These are phyloP conservation scores for Exophiala phaeomuriformis DNA, from an alignment of 2,329 filamentous ascomycete genomes.

Conservation along the genomic window DNA sequence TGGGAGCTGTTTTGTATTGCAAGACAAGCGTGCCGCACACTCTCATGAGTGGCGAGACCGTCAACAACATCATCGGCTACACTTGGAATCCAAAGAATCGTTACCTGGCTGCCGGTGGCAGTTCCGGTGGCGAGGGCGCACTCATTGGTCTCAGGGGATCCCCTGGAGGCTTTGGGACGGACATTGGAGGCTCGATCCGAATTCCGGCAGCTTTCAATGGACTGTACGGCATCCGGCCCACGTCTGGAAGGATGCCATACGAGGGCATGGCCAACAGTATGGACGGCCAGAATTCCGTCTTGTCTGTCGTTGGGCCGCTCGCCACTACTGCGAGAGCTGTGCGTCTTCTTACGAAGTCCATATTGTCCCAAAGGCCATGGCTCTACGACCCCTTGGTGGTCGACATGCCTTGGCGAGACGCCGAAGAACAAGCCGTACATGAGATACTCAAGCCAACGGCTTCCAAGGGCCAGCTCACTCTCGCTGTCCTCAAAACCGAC, in stretches of 20 bases:
- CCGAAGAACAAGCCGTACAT: constrained; percentile 33
- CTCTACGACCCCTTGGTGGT: constrained; percentile 57
- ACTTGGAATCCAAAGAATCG: constrained; percentile 53
- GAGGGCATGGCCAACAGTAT: constrained; percentile 56
- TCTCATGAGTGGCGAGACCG: constrained; percentile 52
- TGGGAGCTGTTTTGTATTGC: constrained; percentile 51
- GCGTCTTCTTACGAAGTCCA: constrained; percentile 48
- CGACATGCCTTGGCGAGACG: constrained; percentile 58
- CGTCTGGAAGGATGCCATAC: constrained; percentile 47
- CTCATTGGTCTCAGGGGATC: constrained; percentile 49
- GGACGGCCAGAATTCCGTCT: constrained; percentile 57
- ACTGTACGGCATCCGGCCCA: constrained; percentile 51
- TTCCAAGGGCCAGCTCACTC: constrained; percentile 39
- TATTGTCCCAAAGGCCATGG: constrained; percentile 58
- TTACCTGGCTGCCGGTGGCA: constrained; percentile 49
- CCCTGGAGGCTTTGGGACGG: constrained; percentile 52
- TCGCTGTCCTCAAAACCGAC: constrained; percentile 51
- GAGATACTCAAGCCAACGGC: constrained; percentile 35
- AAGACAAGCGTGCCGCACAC: constrained; percentile 53
- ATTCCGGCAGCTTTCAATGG: constrained; percentile 56
- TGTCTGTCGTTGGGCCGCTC: constrained; percentile 58
- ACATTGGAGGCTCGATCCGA: constrained; percentile 51
- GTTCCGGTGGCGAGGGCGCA: constrained; percentile 53
- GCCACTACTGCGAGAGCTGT: constrained; percentile 50
- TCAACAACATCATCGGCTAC: constrained; percentile 55